These are phyloP conservation scores for Epichloe aotearoae DNA, from an alignment of 2,329 filamentous ascomycete species.

Conservation along the genomic window DNA sequence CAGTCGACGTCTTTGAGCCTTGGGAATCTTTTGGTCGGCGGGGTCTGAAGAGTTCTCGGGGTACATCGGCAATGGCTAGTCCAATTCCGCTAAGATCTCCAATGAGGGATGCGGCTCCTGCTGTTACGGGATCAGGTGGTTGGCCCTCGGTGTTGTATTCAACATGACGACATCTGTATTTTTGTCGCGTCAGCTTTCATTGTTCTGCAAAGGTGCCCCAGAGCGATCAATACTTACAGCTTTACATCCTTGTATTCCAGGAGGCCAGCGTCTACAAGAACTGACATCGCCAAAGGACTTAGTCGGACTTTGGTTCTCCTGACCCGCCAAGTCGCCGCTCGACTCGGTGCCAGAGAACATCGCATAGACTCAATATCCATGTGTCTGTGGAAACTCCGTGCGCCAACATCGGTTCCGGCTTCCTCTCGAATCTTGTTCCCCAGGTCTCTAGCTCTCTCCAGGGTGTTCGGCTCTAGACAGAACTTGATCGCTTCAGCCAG, in stretches of 20 bases:
- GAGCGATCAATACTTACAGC: constrained; percentile 35
- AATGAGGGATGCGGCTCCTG: constrained; percentile 64
- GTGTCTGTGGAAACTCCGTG: constrained; percentile 57
- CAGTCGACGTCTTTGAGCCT: neutral
- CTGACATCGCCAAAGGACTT: constrained; percentile 59
- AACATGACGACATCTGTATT: constrained; percentile 30
- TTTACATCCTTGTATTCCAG: constrained; percentile 60
- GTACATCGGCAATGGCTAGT: constrained; percentile 69
- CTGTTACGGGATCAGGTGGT: constrained; percentile 67
- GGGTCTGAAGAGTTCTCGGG: constrained; percentile 40
- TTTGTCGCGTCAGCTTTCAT: constrained; percentile 5
- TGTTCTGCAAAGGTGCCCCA: neutral
- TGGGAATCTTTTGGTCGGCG: constrained; percentile 11
- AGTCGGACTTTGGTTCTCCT: constrained; percentile 53
- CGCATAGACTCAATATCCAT: constrained; percentile 52
- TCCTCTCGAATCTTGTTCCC: constrained; percentile 55
- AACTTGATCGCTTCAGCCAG: constrained; percentile 50
- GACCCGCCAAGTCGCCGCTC: constrained; percentile 63
- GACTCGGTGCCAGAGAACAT: constrained; percentile 55
- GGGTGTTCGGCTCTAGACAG: constrained; percentile 46
- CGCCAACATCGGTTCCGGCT: constrained; percentile 48
- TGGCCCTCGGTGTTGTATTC: constrained; percentile 71
- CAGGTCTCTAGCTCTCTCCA: constrained; percentile 41
- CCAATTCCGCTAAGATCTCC: constrained; percentile 70
- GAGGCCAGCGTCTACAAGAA: constrained; percentile 50